Conservation (phyloP, 140 eudicot genomes). For the Senecio squalidus region DNA sequence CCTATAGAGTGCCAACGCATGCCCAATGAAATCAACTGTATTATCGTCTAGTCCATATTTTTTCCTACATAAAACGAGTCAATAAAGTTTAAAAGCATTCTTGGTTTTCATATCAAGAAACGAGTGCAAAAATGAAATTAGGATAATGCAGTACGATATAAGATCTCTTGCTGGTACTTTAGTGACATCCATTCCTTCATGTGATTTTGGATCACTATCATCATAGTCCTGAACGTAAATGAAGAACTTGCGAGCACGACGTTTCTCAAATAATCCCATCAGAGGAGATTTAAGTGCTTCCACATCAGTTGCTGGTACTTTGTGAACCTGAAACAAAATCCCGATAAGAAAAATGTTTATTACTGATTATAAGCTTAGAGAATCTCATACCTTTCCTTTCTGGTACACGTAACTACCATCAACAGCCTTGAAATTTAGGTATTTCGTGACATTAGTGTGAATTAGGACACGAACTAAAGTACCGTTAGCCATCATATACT, state of each 20-base stretch:
- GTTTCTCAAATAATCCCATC: constrained; percentile 77
- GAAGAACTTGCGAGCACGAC: constrained; percentile 77
- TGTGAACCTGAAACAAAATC: constrained; percentile 47
- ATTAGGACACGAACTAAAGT: constrained; percentile 65
- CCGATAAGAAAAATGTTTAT: not conserved
- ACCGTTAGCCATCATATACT: constrained; percentile 87
- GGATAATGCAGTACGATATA: constrained; percentile 48
- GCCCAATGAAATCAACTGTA: constrained; percentile 76
- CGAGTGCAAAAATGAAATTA: not conserved
- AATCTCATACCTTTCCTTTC: constrained; percentile 51
- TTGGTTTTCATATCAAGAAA: not conserved
- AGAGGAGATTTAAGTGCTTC: constrained; percentile 79
- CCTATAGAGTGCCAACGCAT: constrained; percentile 67
- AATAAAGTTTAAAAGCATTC: not conserved
- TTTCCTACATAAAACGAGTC: constrained; percentile 37
- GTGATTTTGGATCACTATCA: constrained; percentile 64
- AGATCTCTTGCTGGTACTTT: constrained; percentile 73
- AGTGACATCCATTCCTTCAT: constrained; percentile 63
- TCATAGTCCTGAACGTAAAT: constrained; percentile 66
- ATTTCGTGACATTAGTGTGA: constrained; percentile 68
- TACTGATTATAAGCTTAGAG: not conserved
- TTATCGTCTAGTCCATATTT: constrained; percentile 65
- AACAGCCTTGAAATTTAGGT: constrained; percentile 70
- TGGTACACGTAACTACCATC: constrained; percentile 76
- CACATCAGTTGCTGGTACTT: constrained; percentile 72